Evolutionary conservation across 2,329 filamentous ascomycete species (phyloP), one percentile per base, ranked within the genome.

Genomic region (Zymoseptoria passerinii): DNA sequence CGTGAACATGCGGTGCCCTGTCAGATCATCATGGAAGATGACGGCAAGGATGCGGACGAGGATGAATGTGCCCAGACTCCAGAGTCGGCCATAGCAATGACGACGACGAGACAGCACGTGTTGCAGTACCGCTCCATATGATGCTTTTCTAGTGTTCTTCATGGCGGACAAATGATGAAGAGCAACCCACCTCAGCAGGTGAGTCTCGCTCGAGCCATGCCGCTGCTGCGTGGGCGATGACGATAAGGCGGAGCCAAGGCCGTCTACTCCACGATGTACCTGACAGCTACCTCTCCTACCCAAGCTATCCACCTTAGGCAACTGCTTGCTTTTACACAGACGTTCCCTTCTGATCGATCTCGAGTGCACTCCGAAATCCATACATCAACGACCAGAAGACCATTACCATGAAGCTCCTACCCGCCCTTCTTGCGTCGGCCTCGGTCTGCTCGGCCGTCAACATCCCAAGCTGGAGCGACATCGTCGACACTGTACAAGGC

Each of bases 341-440:
- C 35, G 9, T n/a, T 44, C 2, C 10, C 13, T 16, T 44, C 16
- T 44, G 35, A 44, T 16, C 28, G 35, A 44, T 16, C 35, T 16
- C 4, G 16, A 16, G n/a, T 29, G n/a, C 1, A 52, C 23, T 28
- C 7, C 50, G 8, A 8, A 13, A 28, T 6, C 50, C 23, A n/a
- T n/a, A 52, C 1, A 29, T 20, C 50, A 52, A 28, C 52, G 20
- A 48, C 52, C 40, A 20, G 10, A 13, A 29, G 13, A 18, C 16
- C 40, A 18, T 48, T 48, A 61, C 8, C 9, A 68, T 68, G 66
- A 68, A 65, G 63, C 57, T 66, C 50, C 55, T 63, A 23, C 55
- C 61, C 8, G 56, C 58, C 8, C 54, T 66, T 28, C 58, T 68
- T 19, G 63, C 64, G 23, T 64, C 63, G 18, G 57, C 65, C 23